Percentiles rank a stretch among this genome's conserved stretches.
phyloP scores from a whole-genome alignment of 345 rosid species.

The Citrus australasica region DNA sequence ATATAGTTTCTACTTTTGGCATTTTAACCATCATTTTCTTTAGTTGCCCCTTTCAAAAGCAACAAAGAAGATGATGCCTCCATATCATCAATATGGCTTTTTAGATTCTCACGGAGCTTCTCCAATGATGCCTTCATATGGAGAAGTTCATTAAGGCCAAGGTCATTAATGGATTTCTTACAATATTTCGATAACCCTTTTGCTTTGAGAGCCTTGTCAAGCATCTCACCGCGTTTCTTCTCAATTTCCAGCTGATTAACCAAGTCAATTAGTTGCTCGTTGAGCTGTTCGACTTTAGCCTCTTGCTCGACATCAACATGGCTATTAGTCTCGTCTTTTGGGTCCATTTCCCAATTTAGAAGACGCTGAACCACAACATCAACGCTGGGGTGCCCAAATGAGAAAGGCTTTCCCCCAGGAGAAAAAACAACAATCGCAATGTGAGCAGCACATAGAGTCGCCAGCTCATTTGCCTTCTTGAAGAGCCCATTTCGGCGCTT shows the following conservation, averaged over 20 bases:
- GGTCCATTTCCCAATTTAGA: conserved; percentile 17
- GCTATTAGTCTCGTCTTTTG: background rate
- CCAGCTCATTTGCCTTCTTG: conserved; percentile 64
- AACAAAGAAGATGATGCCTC: conserved; percentile 40
- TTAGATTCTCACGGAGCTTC: conserved; percentile 20
- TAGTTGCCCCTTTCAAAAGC: conserved; percentile 11
- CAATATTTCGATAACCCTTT: conserved; percentile 13
- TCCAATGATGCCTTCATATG: conserved; percentile 29
- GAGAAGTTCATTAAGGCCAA: conserved; percentile 22
- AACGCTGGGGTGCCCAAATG: conserved; percentile 62
- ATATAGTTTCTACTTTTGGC: background rate
- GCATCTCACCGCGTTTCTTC: conserved; percentile 32
- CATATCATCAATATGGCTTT: conserved; percentile 19
- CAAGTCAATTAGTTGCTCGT: conserved; percentile 15
- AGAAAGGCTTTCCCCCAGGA: conserved; percentile 69
- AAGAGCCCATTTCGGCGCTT: conserved; percentile 60
- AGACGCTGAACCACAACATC: conserved; percentile 37
- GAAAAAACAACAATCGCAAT: conserved; percentile 61
- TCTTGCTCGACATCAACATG: background rate
- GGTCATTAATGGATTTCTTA: conserved; percentile 16
- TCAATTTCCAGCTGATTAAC: conserved; percentile 27
- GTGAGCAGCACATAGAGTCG: conserved; percentile 54
- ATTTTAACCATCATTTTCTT: background rate
- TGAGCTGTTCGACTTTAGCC: conserved; percentile 6
- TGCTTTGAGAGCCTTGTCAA: conserved; percentile 25